These are phyloP conservation scores for Linanthus parryae DNA, from an alignment of 148 eudicot genomes.

Conservation along the genomic window DNA sequence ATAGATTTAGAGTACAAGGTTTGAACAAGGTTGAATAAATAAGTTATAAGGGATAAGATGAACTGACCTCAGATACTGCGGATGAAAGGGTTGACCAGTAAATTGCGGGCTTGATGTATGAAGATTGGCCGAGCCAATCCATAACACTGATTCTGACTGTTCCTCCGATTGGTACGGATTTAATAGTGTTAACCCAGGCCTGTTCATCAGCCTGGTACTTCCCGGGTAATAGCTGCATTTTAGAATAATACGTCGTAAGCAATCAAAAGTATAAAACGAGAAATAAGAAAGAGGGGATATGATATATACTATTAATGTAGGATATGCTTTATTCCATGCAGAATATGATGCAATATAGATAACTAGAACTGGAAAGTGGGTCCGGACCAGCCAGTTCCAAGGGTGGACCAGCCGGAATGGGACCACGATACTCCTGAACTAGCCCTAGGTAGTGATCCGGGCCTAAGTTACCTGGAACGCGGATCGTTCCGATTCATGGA, in stretches of 20 bases:
- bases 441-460: too few relatives aligned
- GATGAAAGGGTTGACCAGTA: slow-evolving; percentile 87
- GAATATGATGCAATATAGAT: too few relatives aligned
- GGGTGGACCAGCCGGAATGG: too few relatives aligned
- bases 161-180: slow-evolving; percentile 59
- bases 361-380: too few relatives aligned
- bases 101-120: slow-evolving; percentile 39
- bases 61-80: slow-evolving; percentile 72
- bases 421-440: too few relatives aligned
- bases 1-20: background rate
- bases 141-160: slow-evolving; percentile 70
- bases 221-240: slow-evolving; percentile 60
- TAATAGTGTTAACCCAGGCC: slow-evolving; percentile 83
- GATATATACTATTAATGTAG: too few relatives aligned
- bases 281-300: background rate
- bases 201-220: slow-evolving; percentile 84
- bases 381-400: too few relatives aligned
- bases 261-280: slow-evolving; percentile 5
- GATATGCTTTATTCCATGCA: too few relatives aligned
- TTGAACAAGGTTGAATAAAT: too few relatives aligned
- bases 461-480: too few relatives aligned
- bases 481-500: too few relatives aligned
- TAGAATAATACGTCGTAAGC: slow-evolving; percentile 10
- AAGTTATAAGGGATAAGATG: too few relatives aligned
- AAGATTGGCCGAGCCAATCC: slow-evolving; percentile 99